Base-by-base conservation (phyloP, 176 grass and related monocot species). In the Lolium multiflorum region DNA sequence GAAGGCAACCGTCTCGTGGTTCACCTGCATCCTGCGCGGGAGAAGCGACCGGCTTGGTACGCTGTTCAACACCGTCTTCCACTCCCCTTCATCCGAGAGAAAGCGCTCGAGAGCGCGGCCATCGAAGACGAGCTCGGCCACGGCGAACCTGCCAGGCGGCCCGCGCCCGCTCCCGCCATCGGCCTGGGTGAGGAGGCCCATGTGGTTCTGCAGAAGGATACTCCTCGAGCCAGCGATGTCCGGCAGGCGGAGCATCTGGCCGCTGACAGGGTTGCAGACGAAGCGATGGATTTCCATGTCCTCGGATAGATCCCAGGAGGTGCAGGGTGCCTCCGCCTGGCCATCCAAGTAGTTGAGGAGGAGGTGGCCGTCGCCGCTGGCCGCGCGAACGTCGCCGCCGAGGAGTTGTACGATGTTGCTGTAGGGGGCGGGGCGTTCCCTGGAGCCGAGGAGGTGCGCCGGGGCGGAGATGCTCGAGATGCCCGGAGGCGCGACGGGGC, bases 191-290 rank as follows among this genome's bases (percentile, higher is more conserved):
- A 73, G 70, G 43, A 73, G 41, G 41, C 70, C 70, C 70, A 73
- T 73, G 70, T 48, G 70, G 11, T 73, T 11, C 20, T 14, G 5
- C 0, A 73, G 20, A 46, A 24, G 20, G 70, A 11, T 47, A 11
- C 11, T 73, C 41, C 2, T 13, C 0, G 41, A 73, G 43, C 70
- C 41, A 3, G 41, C 70, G n/a, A 73, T 73, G 43, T 73, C 43
- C 20, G 43, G 70, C n/a, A 73, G 70, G 70, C 70, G 70, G 70
- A 73, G 70, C 70, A 73, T 73, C 70, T 73, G 41, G n/a, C 70
- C 70, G 43, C 20, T 73, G 70, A 48, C 20, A 7, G 70, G 70
- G 70, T 48, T 73, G 70, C 70, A 73, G 41, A 73, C 43, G 5
- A 73, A 73, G 70, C 41, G 70, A 2, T 48, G 41, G 70, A 73